Base-by-base conservation (phyloP, 495 filamentous ascomycete species). In the Penicillium manginii region DNA sequence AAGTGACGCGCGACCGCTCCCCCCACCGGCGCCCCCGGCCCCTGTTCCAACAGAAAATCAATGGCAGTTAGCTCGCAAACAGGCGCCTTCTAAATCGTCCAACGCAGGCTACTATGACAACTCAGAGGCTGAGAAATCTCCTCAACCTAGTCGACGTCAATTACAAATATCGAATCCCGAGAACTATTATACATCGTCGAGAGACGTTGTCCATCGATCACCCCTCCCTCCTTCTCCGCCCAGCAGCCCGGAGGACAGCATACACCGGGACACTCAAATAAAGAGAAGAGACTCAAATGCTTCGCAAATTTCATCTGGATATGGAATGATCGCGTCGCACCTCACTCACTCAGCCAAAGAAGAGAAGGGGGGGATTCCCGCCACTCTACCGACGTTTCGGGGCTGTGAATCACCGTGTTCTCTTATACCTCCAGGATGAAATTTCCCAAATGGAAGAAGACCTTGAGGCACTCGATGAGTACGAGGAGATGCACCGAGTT, bases 361-460 rank as follows among this genome's bases (percentile, higher is more conserved):
- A 19, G 65, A 71, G 11, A 73, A 75, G 29, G 61, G 26, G 60
- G 2, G 61, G 66, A 3, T 78, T 88, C 31, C 81, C 80, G 10
- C 91, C 91, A 7, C 83, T 97, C 15, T 96, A 96, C 71, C 87
- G 92, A 35, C 88, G 88, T 57, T 97, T 97, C 64, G 89, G 90
- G 65, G 80, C 83, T 9, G 74, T 96, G 4, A 96, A 96, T 64
- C 91, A 96, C 67, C 87, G 93, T 17, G 78, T 96, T 12, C 80
- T 97, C 3, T 78, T 97, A 2, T 85, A 94, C 65, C 83, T 97
- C 1, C 93, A 96, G 73, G 91, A 94, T 66, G 91, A 96, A 67
- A 85, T 96, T 39, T 79, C 84, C 2, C 88, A 93, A 51, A 78
- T 94, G 50, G 91, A 93, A 64, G 86, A 90, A 62, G 84, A 91